Conservation (phyloP, 2,329 filamentous ascomycete species). For the Phoma sp. region DNA sequence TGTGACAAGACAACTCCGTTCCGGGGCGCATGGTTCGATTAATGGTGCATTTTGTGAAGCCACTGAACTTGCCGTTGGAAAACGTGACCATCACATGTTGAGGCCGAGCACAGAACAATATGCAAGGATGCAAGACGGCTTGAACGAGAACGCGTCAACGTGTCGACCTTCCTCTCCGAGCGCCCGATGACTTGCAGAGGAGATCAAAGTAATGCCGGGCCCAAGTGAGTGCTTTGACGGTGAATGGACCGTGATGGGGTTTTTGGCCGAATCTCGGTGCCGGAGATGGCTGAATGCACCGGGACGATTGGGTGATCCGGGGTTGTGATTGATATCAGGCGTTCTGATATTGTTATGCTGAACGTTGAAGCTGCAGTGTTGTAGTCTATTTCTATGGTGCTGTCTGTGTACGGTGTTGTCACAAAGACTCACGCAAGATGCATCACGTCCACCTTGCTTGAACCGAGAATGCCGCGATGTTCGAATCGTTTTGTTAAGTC, state of each 20-base stretch:
- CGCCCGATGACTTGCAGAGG: constrained; percentile 25
- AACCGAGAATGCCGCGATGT: constrained; percentile 7
- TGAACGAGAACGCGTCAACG: neutral
- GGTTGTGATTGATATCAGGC: constrained; percentile 5
- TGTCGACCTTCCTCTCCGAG: constrained; percentile 15
- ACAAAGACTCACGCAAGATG: constrained; percentile 1
- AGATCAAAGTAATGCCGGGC: constrained; percentile 5
- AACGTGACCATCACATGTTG: constrained; percentile 8
- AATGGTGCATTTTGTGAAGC: constrained; percentile 15
- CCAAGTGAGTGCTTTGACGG: constrained; percentile 1
- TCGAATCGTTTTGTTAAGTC: constrained; percentile 3
- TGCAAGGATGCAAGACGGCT: constrained; percentile 8
- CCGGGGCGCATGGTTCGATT: constrained; percentile 29
- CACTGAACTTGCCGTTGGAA: constrained; percentile 3
- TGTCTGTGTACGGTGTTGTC: constrained; percentile 3
- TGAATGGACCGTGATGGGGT: constrained; percentile 3
- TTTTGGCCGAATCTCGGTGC: constrained; percentile 17
- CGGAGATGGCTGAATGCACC: constrained; percentile 22
- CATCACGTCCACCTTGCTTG: constrained; percentile 1
- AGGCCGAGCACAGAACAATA: neutral
- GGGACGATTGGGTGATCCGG: constrained; percentile 10
- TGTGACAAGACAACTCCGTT: constrained; percentile 2
- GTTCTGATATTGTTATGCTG: constrained; percentile 5
- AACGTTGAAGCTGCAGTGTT: neutral
- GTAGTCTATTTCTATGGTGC: neutral